Base-by-base conservation (phyloP, 805 yeast genomes). In the Starmera caribaea region DNA sequence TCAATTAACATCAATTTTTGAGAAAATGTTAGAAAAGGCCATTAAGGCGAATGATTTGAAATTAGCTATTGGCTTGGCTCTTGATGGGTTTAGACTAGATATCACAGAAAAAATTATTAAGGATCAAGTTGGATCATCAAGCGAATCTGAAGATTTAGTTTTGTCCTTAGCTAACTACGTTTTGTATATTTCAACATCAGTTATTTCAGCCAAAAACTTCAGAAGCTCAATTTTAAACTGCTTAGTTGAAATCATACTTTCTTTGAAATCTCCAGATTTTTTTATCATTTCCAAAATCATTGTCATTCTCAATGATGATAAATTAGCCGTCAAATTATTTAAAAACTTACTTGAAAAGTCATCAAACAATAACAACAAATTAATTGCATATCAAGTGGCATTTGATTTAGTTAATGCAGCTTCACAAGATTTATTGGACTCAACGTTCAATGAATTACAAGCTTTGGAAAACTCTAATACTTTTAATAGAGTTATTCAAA, bases 321-420 rank as follows among this genome's bases (percentile, higher is more conserved):
- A 66, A 9, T 69, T 84, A 47, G 95, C 96, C 6, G 69, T 76
- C 31, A 68, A 71, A 40, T 65, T 88, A 36, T 85, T 90, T 59
- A 71, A 73, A 49, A 73, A 73, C 43, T 68, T 85, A 44, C 54
- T 86, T 32, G 24, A 21, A 21, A 50, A 54, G 4, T 45, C 57
- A 3, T 59, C 55, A 11, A 61, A 66, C n/a, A 61, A 69, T 37
- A 60, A 59, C 29, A 58, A 67, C 15, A 73, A 69, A 36, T 68
- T 77, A 46, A 69, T 83, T 43, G 95, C 95, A 3, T 85, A 77
- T 61, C 98, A 92, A 67, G 85, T 90, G 39, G 97, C 97, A 1
- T 92, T 92, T 59, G 98, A 92, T 59, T 73, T 92, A 43, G 97
- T 89, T 7, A 79, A 79, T 40, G 79, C 94, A 13, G 96, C 96